A percentile compares a stretch with the other conserved stretches of the same genome.
These are phyloP conservation scores for Geoglossum glabrum DNA, from an alignment of 495 filamentous ascomycete genomes.

Conservation along the genomic window DNA sequence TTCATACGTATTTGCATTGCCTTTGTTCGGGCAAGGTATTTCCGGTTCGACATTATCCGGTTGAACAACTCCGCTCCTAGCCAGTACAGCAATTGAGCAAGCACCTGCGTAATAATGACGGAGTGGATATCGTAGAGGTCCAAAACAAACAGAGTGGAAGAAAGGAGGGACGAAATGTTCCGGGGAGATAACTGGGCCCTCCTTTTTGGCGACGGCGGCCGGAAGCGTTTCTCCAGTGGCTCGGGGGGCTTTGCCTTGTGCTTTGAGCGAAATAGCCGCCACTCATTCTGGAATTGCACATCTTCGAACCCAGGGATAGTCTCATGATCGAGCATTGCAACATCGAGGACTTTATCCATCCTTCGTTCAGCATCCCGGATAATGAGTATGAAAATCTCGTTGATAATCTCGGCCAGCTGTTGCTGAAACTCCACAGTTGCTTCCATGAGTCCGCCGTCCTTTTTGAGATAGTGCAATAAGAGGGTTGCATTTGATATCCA, in stretches of 20 bases:
- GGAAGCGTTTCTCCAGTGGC: slow-evolving; percentile 75
- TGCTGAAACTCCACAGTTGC: slow-evolving; percentile 80
- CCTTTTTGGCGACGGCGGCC: slow-evolving; percentile 87
- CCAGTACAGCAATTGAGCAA: slow-evolving; percentile 93
- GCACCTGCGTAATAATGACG: slow-evolving; percentile 78
- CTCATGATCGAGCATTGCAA: slow-evolving; percentile 90
- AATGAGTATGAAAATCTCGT: slow-evolving; percentile 98
- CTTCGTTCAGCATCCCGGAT: slow-evolving; percentile 92
- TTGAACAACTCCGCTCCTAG: slow-evolving; percentile 94
- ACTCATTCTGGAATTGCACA: slow-evolving; percentile 91
- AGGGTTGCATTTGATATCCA: slow-evolving; percentile 98
- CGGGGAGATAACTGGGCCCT: slow-evolving; percentile 78
- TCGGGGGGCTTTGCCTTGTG: slow-evolving; percentile 63
- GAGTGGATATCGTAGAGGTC: slow-evolving; percentile 98
- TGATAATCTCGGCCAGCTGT: slow-evolving; percentile 84
- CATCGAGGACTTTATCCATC: slow-evolving; percentile 87
- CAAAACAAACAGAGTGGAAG: slow-evolving; percentile 89
- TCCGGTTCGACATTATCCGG: slow-evolving; percentile 84
- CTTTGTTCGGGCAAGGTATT: slow-evolving; percentile 90
- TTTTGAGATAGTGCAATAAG: slow-evolving; percentile 88
- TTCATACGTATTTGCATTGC: slow-evolving; percentile 99
- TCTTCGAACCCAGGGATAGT: slow-evolving; percentile 96
- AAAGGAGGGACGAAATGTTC: slow-evolving; percentile 92
- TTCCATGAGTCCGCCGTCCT: slow-evolving; percentile 63
- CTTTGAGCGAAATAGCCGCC: slow-evolving; percentile 87